These are phyloP conservation scores for Rhododendron kiyosumense DNA, from an alignment of 148 eudicot genomes.

Conservation along the genomic window DNA sequence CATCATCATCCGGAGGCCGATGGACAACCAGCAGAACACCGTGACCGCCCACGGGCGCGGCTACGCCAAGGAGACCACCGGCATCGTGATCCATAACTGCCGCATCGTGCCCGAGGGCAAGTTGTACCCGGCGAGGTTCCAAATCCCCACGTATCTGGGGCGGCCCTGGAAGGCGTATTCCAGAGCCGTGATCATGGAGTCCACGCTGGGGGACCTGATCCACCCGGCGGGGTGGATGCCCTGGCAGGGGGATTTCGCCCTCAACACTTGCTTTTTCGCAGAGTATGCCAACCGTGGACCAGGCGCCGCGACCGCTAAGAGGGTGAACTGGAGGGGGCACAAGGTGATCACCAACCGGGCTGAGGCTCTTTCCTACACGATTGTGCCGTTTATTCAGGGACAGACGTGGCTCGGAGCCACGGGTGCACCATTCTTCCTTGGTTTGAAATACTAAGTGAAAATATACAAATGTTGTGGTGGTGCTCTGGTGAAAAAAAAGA, in stretches of 20 bases:
- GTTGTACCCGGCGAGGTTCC: slow-evolving; percentile 29
- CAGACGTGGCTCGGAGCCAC: slow-evolving; percentile 34
- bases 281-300: slow-evolving; percentile 65
- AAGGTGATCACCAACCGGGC: slow-evolving; percentile 28
- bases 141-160: slow-evolving; percentile 44
- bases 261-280: slow-evolving; percentile 35
- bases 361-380: slow-evolving; percentile 39
- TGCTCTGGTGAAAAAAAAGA: neutral
- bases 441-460: slow-evolving; percentile 15
- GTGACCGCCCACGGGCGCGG: slow-evolving; percentile 66
- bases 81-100: slow-evolving; percentile 62
- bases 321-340: slow-evolving; percentile 57
- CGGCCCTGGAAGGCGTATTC: slow-evolving; percentile 71
- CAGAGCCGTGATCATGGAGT: slow-evolving; percentile 56
- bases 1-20: slow-evolving; percentile 41
- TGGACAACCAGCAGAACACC: slow-evolving; percentile 46
- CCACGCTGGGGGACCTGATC: slow-evolving; percentile 42
- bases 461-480: neutral
- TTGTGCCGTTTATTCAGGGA: slow-evolving; percentile 40
- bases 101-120: slow-evolving; percentile 58
- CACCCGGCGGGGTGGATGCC: slow-evolving; percentile 64
- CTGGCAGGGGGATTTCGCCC: slow-evolving; percentile 35
- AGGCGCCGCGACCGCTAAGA: slow-evolving; percentile 30
- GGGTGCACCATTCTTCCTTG: slow-evolving; percentile 28
- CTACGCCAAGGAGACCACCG: slow-evolving; percentile 27